Percentiles rank a stretch among this genome's conserved stretches.
Evolutionary conservation across 495 filamentous ascomycete species (phyloP).

Genomic region (Annulohypoxylon bovei): DNA sequence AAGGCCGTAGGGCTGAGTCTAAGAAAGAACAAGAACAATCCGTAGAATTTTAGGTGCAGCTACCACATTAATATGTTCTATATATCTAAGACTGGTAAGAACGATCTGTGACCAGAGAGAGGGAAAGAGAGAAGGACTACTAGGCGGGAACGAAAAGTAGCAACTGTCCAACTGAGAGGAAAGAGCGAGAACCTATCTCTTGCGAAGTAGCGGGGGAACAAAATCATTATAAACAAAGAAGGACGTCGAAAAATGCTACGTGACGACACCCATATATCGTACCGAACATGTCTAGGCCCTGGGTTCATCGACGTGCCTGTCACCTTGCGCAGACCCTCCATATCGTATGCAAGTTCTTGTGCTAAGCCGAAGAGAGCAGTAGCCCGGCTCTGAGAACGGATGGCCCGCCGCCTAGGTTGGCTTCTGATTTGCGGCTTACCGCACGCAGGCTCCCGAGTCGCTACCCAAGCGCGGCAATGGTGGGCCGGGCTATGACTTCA

Average conservation of each 20-base stretch:
- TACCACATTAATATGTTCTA: constrained; percentile 2
- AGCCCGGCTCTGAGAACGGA: constrained; percentile 17
- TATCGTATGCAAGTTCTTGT: constrained; percentile 17
- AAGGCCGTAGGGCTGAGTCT: not conserved
- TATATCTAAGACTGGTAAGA: constrained; percentile 9
- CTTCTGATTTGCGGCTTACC: constrained; percentile 36
- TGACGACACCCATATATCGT: constrained; percentile 38
- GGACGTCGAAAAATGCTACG: constrained; percentile 21
- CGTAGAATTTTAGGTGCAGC: not conserved
- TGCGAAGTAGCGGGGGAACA: constrained; percentile 2
- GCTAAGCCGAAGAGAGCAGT: constrained; percentile 17
- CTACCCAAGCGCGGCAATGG: constrained; percentile 7
- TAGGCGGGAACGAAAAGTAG: not conserved
- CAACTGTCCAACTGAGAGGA: constrained; percentile 14
- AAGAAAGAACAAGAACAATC: not conserved
- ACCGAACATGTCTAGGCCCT: constrained; percentile 34
- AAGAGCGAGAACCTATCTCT: not conserved
- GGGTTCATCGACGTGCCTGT: constrained; percentile 21
- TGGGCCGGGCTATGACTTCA: constrained; percentile 6
- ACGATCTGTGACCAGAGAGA: not conserved
- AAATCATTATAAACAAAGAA: constrained; percentile 33
- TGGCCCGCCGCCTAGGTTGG: not conserved
- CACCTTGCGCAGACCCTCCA: constrained; percentile 12
- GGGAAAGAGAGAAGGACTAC: constrained; percentile 8
- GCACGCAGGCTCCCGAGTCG: constrained; percentile 11